Percentiles rank a stretch among this genome's conserved stretches.
Conservation (phyloP, 2,329 filamentous ascomycete genomes). For the Ramichloridium luteum region DNA sequence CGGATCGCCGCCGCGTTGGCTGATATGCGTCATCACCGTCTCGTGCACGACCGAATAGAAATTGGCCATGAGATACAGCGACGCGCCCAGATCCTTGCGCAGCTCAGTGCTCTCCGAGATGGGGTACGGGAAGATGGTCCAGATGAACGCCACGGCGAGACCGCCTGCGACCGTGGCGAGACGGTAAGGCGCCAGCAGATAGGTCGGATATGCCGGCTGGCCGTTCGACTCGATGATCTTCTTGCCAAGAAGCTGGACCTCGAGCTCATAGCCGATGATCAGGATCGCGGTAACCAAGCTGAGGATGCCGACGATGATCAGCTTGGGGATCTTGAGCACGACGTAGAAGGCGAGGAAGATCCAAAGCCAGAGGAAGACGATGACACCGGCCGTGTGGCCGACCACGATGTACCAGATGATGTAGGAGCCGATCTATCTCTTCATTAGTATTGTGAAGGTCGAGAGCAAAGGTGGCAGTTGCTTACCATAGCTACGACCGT, state of each 20-base stretch:
- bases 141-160: slow-evolving; percentile 58
- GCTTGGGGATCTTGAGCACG: slow-evolving; percentile 53
- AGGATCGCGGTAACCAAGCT: slow-evolving; percentile 45
- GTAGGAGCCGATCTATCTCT: slow-evolving; percentile 50
- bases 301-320: slow-evolving; percentile 50
- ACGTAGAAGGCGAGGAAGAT: slow-evolving; percentile 55
- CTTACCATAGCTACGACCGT: slow-evolving; percentile 51
- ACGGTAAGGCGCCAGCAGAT: slow-evolving; percentile 57
- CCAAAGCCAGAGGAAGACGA: slow-evolving; percentile 58
- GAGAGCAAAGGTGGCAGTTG: slow-evolving; percentile 35
- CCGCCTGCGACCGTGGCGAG: slow-evolving; percentile 56
- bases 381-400: slow-evolving; percentile 47
- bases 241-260: slow-evolving; percentile 54
- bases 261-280: slow-evolving; percentile 46
- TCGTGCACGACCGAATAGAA: slow-evolving; percentile 61
- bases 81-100: slow-evolving; percentile 54
- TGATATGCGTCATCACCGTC: slow-evolving; percentile 49
- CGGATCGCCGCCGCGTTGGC: slow-evolving; percentile 44
- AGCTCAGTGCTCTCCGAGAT: slow-evolving; percentile 59
- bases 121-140: slow-evolving; percentile 64
- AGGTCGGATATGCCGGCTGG: slow-evolving; percentile 57
- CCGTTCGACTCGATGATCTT: slow-evolving; percentile 44
- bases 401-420: slow-evolving; percentile 67
- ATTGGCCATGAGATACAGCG: slow-evolving; percentile 61
- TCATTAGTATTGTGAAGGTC: too few species aligned